Evolutionary conservation across 139 green algal genomes (phyloP), one percentile per base, ranked within the genome.

Genomic region (Tetraselmis striata): DNA sequence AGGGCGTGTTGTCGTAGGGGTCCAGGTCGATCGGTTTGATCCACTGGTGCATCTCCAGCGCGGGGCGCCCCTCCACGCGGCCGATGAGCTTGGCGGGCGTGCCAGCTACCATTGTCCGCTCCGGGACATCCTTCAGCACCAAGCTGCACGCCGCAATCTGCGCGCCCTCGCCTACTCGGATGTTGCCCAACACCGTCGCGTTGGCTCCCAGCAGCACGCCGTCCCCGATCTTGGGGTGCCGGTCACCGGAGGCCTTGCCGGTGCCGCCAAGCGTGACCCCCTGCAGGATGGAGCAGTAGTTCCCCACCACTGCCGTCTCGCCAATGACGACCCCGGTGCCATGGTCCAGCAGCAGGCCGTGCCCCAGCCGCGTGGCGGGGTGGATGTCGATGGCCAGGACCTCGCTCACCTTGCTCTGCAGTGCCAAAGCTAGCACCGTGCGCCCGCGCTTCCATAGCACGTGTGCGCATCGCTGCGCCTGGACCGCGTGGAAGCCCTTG

Each of bases 341-440:
- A 81, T 99, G 97, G 80, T 99, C 96, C 75, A 99, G 87, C 77
- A 99, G 87, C 5, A 99, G 89, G 58, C 97, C 97, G 30, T 90
- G 87, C 2, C 97, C 97, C n/a, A 99, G 93, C n/a, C 86, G 82
- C 1, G 97, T 97, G 0, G 90, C 95, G 1, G 96, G 96, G 85
- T 99, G 96, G 75, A 99, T 96, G 90, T 99, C 96, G 31, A 98
- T 92, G 0, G 88, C 92, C 82, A 98, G 93, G n/a, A 96, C 90
- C 87, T 97, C 91, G 59, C 84, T 93, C 67, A 89, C 83, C 27
- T 89, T 79, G 78, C 80, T 89, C 88, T 97, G 93, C 80, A 98
- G 84, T 1, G 90, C 91, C 1, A 93, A 32, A 0, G 96, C 95
- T 88, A 98, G 92, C n/a, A 95, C 87, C 5, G 79, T 85, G 81